phyloP scores from a whole-genome alignment of 495 filamentous ascomycete species.

The Penicillium paxilli region DNA sequence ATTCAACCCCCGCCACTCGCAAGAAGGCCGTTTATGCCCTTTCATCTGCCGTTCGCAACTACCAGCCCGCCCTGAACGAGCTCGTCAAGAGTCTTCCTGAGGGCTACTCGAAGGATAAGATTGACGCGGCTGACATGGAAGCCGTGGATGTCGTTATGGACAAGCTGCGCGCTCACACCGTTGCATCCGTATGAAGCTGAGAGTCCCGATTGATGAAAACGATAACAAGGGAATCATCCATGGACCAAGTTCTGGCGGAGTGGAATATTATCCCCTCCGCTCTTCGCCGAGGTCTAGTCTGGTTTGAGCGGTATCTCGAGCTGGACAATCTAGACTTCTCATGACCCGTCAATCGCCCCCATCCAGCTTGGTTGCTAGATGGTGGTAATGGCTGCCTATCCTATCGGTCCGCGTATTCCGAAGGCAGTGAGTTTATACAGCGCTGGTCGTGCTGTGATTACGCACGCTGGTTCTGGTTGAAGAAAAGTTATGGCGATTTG shows the following conservation, averaged over 20 bases:
- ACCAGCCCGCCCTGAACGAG: slow-evolving; percentile 70
- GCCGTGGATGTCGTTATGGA: slow-evolving; percentile 72
- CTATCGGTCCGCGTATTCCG: no score
- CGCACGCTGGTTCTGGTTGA: neutral
- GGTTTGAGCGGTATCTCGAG: no score
- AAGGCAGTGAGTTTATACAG: no score
- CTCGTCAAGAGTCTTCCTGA: slow-evolving; percentile 62
- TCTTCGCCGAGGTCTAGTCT: no score
- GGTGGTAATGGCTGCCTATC: neutral
- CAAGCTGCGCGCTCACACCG: slow-evolving; percentile 56
- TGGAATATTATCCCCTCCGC: no score
- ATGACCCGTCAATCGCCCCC: no score
- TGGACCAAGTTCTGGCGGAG: no score
- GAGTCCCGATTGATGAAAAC: no score
- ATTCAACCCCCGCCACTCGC: slow-evolving; percentile 63
- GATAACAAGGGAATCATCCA: no score
- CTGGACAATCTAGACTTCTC: no score
- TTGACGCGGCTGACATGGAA: slow-evolving; percentile 84
- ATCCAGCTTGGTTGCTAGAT: no score
- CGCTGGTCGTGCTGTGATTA: neutral
- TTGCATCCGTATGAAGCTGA: slow-evolving; percentile 34
- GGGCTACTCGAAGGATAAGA: slow-evolving; percentile 57
- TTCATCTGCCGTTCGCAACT: slow-evolving; percentile 81
- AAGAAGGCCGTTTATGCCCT: slow-evolving; percentile 88
- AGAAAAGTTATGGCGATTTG: slow-evolving; percentile 6